Evolutionary conservation across 2,329 filamentous ascomycete species (phyloP).

Genomic region (Triangularia verruculosa): DNA sequence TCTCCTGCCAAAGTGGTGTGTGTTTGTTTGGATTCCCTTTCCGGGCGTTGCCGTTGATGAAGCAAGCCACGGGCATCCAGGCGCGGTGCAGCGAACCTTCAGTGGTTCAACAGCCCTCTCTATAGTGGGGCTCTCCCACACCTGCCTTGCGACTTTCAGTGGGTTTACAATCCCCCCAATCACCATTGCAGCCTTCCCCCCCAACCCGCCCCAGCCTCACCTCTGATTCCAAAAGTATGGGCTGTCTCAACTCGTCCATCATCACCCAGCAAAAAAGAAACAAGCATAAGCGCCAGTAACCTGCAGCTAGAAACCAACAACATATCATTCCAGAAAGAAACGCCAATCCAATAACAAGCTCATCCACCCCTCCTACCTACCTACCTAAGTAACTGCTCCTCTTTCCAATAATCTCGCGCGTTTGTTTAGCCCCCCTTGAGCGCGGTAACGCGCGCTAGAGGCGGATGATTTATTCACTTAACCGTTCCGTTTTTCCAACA

Average conservation of each 20-base stretch:
- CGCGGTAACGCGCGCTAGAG: constrained; percentile 9
- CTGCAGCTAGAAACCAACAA: not conserved
- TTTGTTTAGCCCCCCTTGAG: not conserved
- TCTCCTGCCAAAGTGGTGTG: not conserved
- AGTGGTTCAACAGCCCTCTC: not conserved
- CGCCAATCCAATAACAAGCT: not conserved
- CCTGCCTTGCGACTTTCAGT: too few species aligned
- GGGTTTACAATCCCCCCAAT: not conserved
- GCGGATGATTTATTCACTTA: not conserved
- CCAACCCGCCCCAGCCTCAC: not conserved
- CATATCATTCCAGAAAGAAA: not conserved
- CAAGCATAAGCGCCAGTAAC: not conserved
- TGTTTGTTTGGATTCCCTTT: not conserved
- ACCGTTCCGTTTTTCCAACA: not conserved
- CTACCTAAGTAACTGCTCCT: too few species aligned
- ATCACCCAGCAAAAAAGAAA: too few species aligned
- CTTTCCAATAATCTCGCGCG: not conserved
- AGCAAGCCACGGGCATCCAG: too few species aligned
- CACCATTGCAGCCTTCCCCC: not conserved
- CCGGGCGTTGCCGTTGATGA: too few species aligned
- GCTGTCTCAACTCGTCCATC: too few species aligned
- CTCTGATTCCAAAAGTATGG: not conserved
- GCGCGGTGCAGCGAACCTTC: not conserved
- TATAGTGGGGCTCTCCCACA: not conserved
- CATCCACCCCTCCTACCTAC: not conserved